Evolutionary conservation across 305 asterid genomes (phyloP), one percentile per base, ranked within the genome.

Genomic region (Fraxinus velutina): DNA sequence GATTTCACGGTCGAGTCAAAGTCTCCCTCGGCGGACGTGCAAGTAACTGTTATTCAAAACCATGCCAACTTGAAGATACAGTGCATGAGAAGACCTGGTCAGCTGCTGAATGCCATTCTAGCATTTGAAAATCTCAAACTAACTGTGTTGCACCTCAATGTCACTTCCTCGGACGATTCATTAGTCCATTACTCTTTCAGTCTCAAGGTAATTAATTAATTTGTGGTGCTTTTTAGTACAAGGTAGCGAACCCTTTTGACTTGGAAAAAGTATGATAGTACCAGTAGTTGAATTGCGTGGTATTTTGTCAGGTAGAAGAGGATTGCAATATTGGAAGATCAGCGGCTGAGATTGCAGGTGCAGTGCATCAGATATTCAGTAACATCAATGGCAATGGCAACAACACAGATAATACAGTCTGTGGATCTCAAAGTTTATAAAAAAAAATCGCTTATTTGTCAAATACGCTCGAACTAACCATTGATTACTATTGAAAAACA

Each of bases 111-210:
- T 21, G 76, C 66, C 55, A 24, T 78, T 39, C 9, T 68, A 2
- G 82, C 82, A 33, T 39, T 64, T 7, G 82, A 78, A 78, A 52
- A 24, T 12, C 37, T 78, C 29, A 64, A 71, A 32, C 39, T 78
- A 10, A 78, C 82, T 3, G 82, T 78, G 27, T 24, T 78, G 60
- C 82, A 78, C 33, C 82, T 78, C n/a, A 78, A 78, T 30, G 64
- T 78, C 27, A 34, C 64, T 30, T 64, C 76, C 62, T 37, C 5
- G 52, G 66, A 64, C 4, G 29, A 64, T 27, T 19, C 60, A 22
- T 78, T 71, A 6, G 76, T 78, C 24, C 76, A 78, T 42, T 78
- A 78, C 76, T 78, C 76, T 37, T 62, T 78, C 39, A 78, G 60
- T 64, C 81, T 78, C 81, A 78, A n/a, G 81, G 75, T 78, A 78